Conservation (phyloP, 345 rosid genomes). For the Camelina sativa region DNA sequence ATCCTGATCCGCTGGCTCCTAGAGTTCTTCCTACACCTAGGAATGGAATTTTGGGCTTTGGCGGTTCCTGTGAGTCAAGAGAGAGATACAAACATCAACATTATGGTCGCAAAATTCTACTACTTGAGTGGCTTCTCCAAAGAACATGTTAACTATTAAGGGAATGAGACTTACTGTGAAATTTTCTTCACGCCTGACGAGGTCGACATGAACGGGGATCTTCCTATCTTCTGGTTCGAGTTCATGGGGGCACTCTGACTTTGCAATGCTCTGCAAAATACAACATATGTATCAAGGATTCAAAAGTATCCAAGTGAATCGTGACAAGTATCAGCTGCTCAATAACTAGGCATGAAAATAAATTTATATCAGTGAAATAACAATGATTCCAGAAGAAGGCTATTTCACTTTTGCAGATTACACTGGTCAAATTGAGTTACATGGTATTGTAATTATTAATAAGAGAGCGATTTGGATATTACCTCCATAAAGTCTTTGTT, state of each 20-base stretch:
- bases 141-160: background rate
- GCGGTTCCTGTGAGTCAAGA: conserved; percentile 66
- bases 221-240: conserved; percentile 70
- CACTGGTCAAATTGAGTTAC: background rate
- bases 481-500: conserved; percentile 89
- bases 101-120: background rate
- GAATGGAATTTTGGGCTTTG: conserved; percentile 54
- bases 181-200: conserved; percentile 72
- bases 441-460: too few relatives aligned
- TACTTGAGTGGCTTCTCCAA: background rate
- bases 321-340: background rate
- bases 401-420: background rate
- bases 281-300: background rate
- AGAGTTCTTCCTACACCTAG: conserved; percentile 81
- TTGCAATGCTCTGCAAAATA: conserved; percentile 71
- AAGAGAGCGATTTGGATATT: conserved; percentile 7
- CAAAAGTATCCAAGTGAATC: background rate
- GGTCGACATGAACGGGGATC: conserved; percentile 70
- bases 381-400: background rate
- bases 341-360: background rate
- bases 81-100: conserved; percentile 36
- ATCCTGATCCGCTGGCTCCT: conserved; percentile 54
- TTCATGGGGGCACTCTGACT: conserved; percentile 80
- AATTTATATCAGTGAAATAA: background rate
- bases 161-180: conserved; percentile 50